Percentiles rank a stretch among this genome's conserved stretches.
These are phyloP conservation scores for Entomortierella parvispora DNA, from an alignment of 192 early-diverging fungal genomes.

Conservation along the genomic window DNA sequence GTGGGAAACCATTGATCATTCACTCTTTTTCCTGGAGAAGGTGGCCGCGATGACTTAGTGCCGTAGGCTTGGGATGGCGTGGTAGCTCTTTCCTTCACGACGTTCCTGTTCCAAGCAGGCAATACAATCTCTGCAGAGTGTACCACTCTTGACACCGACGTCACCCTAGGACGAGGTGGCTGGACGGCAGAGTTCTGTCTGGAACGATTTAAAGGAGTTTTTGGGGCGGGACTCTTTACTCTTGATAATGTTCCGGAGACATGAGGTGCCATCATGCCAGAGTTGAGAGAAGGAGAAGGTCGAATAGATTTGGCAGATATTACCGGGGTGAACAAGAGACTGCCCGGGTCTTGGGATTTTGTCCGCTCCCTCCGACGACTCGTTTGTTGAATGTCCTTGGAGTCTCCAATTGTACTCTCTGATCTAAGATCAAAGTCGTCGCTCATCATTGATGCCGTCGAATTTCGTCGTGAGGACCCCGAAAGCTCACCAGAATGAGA, in stretches of 20 bases:
- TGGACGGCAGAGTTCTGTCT: constrained; percentile 24
- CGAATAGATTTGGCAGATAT: neutral
- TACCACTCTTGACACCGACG: neutral
- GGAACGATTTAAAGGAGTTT: constrained; percentile 20
- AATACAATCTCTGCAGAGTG: constrained; percentile 2
- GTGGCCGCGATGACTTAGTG: neutral
- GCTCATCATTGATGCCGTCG: constrained; percentile 20
- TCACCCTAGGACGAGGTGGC: neutral
- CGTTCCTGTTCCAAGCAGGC: constrained; percentile 31
- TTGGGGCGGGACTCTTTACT: constrained; percentile 4
- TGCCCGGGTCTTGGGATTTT: neutral
- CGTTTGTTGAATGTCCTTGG: neutral
- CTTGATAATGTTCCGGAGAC: constrained; percentile 14
- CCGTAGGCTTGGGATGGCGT: neutral
- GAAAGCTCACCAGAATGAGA: constrained; percentile 20
- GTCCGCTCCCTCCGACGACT: neutral
- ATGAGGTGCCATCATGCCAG: neutral
- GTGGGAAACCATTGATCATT: constrained; percentile 1
- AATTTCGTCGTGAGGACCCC: constrained; percentile 26
- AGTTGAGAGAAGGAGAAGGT: neutral
- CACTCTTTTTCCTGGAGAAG: constrained; percentile 7
- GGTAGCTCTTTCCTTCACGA: constrained; percentile 16
- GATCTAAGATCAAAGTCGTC: constrained; percentile 31
- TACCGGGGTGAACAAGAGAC: constrained; percentile 27
- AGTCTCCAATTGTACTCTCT: constrained; percentile 13